A percentile compares a stretch with the other conserved stretches of the same genome.
Conservation (phyloP, 1,139 yeast genomes). For the Hyphopichia pseudoburtonii region DNA sequence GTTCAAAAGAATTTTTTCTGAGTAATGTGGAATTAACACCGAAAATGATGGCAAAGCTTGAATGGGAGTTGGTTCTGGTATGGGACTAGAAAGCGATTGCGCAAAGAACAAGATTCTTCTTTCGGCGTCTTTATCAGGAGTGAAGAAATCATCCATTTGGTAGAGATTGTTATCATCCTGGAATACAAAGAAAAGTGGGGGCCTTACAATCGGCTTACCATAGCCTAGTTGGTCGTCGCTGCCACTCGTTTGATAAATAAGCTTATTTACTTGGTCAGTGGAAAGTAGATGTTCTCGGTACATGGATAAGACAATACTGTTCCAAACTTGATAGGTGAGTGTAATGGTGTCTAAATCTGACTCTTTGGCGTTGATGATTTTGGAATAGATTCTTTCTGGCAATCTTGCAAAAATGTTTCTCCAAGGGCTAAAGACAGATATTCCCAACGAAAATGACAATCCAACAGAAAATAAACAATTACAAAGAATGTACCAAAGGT, state of each 20-base stretch:
- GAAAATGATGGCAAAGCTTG: slow-evolving; percentile 82
- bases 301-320: slow-evolving; percentile 72
- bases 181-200: slow-evolving; percentile 72
- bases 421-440: slow-evolving; percentile 87
- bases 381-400: slow-evolving; percentile 71
- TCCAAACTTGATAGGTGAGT: slow-evolving; percentile 75
- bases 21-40: slow-evolving; percentile 81
- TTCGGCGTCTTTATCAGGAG: slow-evolving; percentile 70
- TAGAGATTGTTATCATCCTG: slow-evolving; percentile 60
- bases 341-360: slow-evolving; percentile 47
- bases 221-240: slow-evolving; percentile 29
- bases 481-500: slow-evolving; percentile 84
- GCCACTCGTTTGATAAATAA: slow-evolving; percentile 50
- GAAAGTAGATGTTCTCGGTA: slow-evolving; percentile 78
- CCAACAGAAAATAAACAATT: slow-evolving; percentile 72
- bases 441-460: slow-evolving; percentile 70
- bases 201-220: slow-evolving; percentile 38
- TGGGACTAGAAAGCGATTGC: slow-evolving; percentile 76
- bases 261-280: slow-evolving; percentile 61
- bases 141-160: slow-evolving; percentile 40
- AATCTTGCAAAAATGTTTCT: slow-evolving; percentile 71
- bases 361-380: slow-evolving; percentile 49
- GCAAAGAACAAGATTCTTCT: slow-evolving; percentile 85
- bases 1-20: slow-evolving; percentile 68
- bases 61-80: slow-evolving; percentile 70